phyloP scores from a whole-genome alignment of 2,329 filamentous ascomycete species.

The Calycina herbarum region DNA sequence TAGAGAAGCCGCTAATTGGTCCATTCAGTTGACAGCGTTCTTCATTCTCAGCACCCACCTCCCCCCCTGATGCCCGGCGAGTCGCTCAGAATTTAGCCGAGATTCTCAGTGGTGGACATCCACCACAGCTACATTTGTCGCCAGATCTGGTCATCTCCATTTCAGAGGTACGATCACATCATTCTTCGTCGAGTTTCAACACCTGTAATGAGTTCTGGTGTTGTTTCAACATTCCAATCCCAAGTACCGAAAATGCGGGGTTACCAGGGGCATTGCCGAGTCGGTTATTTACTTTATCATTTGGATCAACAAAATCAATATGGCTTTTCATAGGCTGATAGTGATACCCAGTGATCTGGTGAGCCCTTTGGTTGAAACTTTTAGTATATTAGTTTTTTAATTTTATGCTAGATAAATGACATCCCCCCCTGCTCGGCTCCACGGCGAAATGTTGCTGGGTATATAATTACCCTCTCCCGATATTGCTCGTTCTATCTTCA shows the following conservation, averaged over 20 bases:
- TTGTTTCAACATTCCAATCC: background rate
- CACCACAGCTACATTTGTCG: too few relatives aligned
- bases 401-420: background rate
- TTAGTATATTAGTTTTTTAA: background rate
- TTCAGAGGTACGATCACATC: too few relatives aligned
- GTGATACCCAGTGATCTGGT: background rate
- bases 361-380: background rate
- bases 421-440: background rate
- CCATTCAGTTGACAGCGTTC: too few relatives aligned
- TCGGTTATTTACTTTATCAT: constrained; percentile 6
- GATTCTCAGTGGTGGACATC: too few relatives aligned
- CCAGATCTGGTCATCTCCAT: too few relatives aligned
- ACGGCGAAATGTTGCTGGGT: background rate
- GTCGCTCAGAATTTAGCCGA: too few relatives aligned
- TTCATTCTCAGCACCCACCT: too few relatives aligned
- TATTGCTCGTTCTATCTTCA: background rate
- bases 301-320: background rate
- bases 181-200: too few relatives aligned
- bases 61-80: too few relatives aligned
- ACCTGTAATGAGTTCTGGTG: too few relatives aligned
- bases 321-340: constrained; percentile 7
- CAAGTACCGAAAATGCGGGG: background rate
- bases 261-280: constrained; percentile 1
- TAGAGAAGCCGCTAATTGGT: too few relatives aligned
- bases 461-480: constrained; percentile 8